These are phyloP conservation scores for Capsella bursapastoris DNA, from an alignment of 345 rosid species.

Conservation along the genomic window DNA sequence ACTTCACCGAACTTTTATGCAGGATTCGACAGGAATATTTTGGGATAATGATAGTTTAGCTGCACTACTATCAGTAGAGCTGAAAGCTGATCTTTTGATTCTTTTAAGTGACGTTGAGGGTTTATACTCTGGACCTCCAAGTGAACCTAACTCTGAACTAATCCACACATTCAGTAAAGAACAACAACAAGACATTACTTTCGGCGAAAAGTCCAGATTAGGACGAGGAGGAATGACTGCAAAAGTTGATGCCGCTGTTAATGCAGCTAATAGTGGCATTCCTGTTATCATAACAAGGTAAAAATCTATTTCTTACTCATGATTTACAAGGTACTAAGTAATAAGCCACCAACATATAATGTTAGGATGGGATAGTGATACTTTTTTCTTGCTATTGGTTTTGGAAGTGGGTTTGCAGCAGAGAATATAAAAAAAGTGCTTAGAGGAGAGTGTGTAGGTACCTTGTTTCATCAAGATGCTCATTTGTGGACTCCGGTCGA, in stretches of 20 bases:
- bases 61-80: constrained; percentile 84
- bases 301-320: neutral
- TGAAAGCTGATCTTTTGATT: constrained; percentile 91
- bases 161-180: constrained; percentile 82
- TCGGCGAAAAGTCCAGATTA: constrained; percentile 92
- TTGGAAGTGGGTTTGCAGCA: constrained; percentile 80
- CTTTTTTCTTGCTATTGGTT: constrained; percentile 42
- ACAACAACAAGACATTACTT: constrained; percentile 78
- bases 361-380: no score
- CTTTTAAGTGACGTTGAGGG: constrained; percentile 97
- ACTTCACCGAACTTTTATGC: constrained; percentile 37
- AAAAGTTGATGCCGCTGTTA: constrained; percentile 94
- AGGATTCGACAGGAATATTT: constrained; percentile 99
- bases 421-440: constrained; percentile 77
- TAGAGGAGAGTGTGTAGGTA: constrained; percentile 80
- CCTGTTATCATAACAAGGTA: constrained; percentile 99
- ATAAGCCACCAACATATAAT: no score
- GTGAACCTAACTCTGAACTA: constrained; percentile 80
- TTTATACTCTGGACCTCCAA: constrained; percentile 96
- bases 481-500: constrained; percentile 62
- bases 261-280: constrained; percentile 83
- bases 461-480: constrained; percentile 90
- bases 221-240: constrained; percentile 99
- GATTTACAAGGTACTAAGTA: neutral
- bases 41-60: constrained; percentile 99